Evolutionary conservation across 1,284 basidiomycete genomes (phyloP).

Genomic region (Gymnopus androsaceus): DNA sequence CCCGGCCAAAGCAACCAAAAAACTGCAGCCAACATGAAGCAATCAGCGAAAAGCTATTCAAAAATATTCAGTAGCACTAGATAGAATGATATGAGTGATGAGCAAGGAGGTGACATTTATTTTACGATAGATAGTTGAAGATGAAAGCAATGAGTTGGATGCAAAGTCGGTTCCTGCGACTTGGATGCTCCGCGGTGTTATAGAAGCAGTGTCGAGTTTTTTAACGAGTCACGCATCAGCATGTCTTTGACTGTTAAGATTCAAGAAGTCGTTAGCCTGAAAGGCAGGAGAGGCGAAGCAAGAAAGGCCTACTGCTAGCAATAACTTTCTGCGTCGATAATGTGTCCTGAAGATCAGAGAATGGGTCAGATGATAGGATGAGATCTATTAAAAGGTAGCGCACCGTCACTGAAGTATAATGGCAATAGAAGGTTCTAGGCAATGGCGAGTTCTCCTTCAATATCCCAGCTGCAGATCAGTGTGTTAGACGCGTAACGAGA

Average conservation of each 20-base stretch:
- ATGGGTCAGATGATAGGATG: slow-evolving; percentile 3
- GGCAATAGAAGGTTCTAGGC: slow-evolving; percentile 62
- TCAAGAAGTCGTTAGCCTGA: slow-evolving; percentile 1
- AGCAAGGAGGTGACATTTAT: no score
- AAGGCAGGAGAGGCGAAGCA: background rate
- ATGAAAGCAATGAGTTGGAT: no score
- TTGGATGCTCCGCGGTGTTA: background rate
- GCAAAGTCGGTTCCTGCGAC: no score
- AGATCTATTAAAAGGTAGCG: slow-evolving; percentile 25
- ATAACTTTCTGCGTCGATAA: slow-evolving; percentile 53
- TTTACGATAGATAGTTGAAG: no score
- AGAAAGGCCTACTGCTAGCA: slow-evolving; percentile 36
- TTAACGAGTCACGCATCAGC: slow-evolving; percentile 51
- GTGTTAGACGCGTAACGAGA: no score
- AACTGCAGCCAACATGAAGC: no score
- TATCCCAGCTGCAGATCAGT: slow-evolving; percentile 49
- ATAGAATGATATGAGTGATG: no score
- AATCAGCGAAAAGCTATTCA: no score
- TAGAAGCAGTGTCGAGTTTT: slow-evolving; percentile 34
- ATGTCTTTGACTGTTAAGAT: slow-evolving; percentile 49
- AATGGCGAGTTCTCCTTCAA: slow-evolving; percentile 57
- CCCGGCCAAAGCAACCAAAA: no score
- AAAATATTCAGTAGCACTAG: no score
- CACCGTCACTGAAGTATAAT: slow-evolving; percentile 73
- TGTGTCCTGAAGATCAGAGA: slow-evolving; percentile 38